Base-by-base conservation (phyloP, 805 yeast genomes). In the Ogataea minuta region DNA sequence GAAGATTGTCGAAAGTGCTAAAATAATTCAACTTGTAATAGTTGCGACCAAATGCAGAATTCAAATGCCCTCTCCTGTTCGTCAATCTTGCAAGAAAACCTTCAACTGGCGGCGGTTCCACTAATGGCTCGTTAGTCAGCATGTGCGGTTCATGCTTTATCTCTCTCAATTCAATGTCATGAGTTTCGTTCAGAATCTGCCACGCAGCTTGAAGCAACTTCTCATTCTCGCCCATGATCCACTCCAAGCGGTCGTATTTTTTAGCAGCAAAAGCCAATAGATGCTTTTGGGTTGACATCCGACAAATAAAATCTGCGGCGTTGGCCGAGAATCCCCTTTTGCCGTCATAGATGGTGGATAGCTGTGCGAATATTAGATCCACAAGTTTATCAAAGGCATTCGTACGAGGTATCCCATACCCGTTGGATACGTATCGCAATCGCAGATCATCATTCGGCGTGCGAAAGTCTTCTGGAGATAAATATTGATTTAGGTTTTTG, bases 61-160 rank as follows among this genome's bases (percentile, higher is more conserved):
- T 43, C 13, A 37, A n/a, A 17, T 49, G 55, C 0, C 87, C 87
- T 5, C 59, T 54, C 41, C 73, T 67, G 30, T 76, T 70, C 0
- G 81, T 71, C 21, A 82, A 56, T 34, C 81, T 70, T 3, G 76
- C 64, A 14, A 90, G 58, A 56, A 84, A 89, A 0, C 98, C 98
- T 62, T 91, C 98, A 8, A 88, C 59, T 0, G 95, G 81, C 0
- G 63, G 36, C 0, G 96, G 96, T 54, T 84, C 95, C 1, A 47
- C 34, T 13, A 68, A 7, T 7, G 43, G 39, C 2, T 57, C 60
- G 12, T 48, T 50, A 23, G 49, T 25, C 1, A 67, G 53, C 2
- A 29, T 26, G 34, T 64, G 54, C 4, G 75, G 66, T 41, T 69
- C 67, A 37, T 70, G 71, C 11, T 55, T 48, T 17, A 71, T 54